phyloP scores from a whole-genome alignment of 306 rosid species.

The Corylus avellana region DNA sequence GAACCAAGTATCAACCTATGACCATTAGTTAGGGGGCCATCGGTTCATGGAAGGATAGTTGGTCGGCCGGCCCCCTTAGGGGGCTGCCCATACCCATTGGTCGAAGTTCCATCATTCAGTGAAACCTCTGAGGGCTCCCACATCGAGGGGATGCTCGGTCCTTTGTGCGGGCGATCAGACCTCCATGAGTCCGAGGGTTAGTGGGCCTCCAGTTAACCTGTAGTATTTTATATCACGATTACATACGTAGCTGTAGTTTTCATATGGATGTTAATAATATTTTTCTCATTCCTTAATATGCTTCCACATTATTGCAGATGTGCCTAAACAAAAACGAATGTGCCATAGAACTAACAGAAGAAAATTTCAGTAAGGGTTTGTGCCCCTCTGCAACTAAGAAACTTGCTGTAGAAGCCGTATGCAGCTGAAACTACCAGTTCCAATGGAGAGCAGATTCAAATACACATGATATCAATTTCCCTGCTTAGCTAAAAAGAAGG shows the following conservation, averaged over 20 bases:
- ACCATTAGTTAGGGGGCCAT: no score
- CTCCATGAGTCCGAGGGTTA: no score
- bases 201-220: no score
- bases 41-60: no score
- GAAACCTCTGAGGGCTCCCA: no score
- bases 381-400: constrained; percentile 54
- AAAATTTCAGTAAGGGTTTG: constrained; percentile 49
- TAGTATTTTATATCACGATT: no score
- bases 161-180: no score
- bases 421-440: constrained; percentile 44
- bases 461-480: background rate
- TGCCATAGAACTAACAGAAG: constrained; percentile 51
- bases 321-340: constrained; percentile 68
- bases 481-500: constrained; percentile 18
- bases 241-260: background rate
- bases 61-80: no score
- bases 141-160: no score
- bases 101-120: no score
- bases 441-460: background rate
- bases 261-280: background rate
- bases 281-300: background rate
- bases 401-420: constrained; percentile 80
- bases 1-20: no score
- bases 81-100: no score
- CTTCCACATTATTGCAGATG: constrained; percentile 48